These are phyloP conservation scores for Thermoascus crustaceus DNA, from an alignment of 2,329 filamentous ascomycete genomes.

Conservation along the genomic window DNA sequence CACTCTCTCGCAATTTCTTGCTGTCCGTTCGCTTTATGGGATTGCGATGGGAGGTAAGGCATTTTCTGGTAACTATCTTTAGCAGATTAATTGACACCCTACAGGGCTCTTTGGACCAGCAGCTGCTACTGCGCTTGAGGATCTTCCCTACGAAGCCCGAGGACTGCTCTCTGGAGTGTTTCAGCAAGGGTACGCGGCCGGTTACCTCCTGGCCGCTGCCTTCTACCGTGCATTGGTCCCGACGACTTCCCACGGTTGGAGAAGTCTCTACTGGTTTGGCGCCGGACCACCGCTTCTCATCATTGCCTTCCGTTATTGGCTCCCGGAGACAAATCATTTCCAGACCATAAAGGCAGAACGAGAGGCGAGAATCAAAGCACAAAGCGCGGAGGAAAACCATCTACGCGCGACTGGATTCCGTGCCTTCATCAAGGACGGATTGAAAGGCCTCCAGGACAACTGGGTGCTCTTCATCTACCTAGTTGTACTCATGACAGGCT, in stretches of 20 bases:
- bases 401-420: conserved; percentile 7
- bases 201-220: conserved; percentile 28
- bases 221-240: conserved; percentile 29
- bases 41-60: conserved; percentile 31
- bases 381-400: not conserved
- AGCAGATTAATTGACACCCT: no score
- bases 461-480: conserved; percentile 30
- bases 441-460: conserved; percentile 18
- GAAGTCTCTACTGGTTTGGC: conserved; percentile 30
- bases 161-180: conserved; percentile 30
- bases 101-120: conserved; percentile 21
- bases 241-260: conserved; percentile 27
- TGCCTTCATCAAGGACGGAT: conserved; percentile 12
- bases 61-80: no score
- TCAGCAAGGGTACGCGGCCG: conserved; percentile 26
- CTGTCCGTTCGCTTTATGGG: conserved; percentile 28
- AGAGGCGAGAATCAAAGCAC: conserved; percentile 10
- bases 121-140: conserved; percentile 32
- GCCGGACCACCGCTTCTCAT: conserved; percentile 29
- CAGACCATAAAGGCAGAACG: conserved; percentile 21
- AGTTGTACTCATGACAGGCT: conserved; percentile 27
- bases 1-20: conserved; percentile 29
- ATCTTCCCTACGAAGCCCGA: conserved; percentile 30
- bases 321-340: conserved; percentile 69
- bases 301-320: conserved; percentile 62